Evolutionary conservation across 2,329 filamentous ascomycete species (phyloP), one percentile per base, ranked within the genome.

Genomic region (Mollisia scopiformis): DNA sequence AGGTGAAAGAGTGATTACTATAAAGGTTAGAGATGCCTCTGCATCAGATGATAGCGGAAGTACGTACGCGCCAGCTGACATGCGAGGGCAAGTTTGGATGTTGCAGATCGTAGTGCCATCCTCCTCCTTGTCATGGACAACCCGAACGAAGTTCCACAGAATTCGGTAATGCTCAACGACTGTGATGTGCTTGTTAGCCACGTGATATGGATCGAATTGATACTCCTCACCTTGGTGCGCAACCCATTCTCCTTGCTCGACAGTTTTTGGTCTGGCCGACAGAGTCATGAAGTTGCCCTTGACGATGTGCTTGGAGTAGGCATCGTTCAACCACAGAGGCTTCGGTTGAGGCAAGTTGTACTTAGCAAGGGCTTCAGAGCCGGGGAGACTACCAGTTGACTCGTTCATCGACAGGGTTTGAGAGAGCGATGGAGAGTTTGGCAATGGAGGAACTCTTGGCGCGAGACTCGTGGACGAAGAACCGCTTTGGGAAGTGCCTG

Each of bases 261-360:
- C 91, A 59, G 95, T 93, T 80, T 94, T 93, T 23, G 94, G 94
- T 73, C 93, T 90, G 53, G 93, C 92, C 71, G 93, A 96, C 62
- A 98, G 79, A 11, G 94, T 97, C 89, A 97, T 92, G 75, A 98
- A 97, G 79, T 97, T 98, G 62, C 94, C 94, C 80, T 94, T 96
- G 72, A 97, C 93, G 67, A 97, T 96, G 72, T 96, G 88, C 74
- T 89, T 91, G 57, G 90, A 88, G 73, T 91, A 90, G 63, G 86
- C 79, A 58, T 89, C 84, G 71, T 91, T 89, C 71, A 93, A 86
- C 87, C 91, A 93, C 63, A 91, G 79, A 16, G 91, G 91, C 62
- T 87, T 79, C 31, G 85, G 84, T 41, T 85, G 83, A 61, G 88
- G 88, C 62, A 91, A 80, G 68, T 88, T 86, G 72, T 88, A 88